Evolutionary conservation across 768 basidiomycete species (phyloP).

Genomic region (Goffeauzyma gilvescens): DNA sequence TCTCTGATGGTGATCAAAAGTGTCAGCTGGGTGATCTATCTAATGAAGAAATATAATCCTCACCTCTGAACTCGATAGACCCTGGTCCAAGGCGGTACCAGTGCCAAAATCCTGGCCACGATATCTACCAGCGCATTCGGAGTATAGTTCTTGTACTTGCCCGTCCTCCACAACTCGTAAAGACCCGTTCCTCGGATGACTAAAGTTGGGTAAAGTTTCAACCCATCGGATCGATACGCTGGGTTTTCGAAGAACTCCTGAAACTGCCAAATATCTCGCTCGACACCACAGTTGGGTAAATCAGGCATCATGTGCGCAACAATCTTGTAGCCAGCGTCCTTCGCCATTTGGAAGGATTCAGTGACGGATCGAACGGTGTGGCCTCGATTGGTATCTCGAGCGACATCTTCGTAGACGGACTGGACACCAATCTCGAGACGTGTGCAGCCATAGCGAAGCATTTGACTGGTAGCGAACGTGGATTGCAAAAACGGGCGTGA

Average conservation of each 20-base stretch:
- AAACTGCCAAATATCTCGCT: conserved; percentile 94
- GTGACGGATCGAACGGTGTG: conserved; percentile 95
- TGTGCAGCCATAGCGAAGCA: conserved; percentile 97
- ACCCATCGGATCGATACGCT: conserved; percentile 83
- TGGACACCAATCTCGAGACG: conserved; percentile 97
- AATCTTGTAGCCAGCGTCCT: conserved; percentile 98
- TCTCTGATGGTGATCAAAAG: conserved; percentile 40
- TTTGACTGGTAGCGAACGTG: too few species aligned
- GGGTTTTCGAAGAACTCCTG: conserved; percentile 95
- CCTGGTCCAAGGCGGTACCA: conserved; percentile 96
- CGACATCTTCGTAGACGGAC: conserved; percentile 97
- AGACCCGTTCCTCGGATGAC: conserved; percentile 76
- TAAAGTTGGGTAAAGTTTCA: conserved; percentile 95
- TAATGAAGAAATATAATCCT: conserved; percentile 10
- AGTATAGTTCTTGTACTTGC: conserved; percentile 97
- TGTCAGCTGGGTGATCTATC: neutral
- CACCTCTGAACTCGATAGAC: conserved; percentile 94
- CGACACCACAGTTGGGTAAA: conserved; percentile 88
- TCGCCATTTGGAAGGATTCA: conserved; percentile 91
- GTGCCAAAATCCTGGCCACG: conserved; percentile 80
- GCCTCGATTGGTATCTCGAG: conserved; percentile 92
- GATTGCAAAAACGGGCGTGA: neutral
- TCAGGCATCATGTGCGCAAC: conserved; percentile 99
- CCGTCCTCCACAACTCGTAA: conserved; percentile 89
- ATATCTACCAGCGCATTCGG: conserved; percentile 97